Evolutionary conservation across 2,329 filamentous ascomycete species (phyloP), one percentile per base, ranked within the genome.

Genomic region (Talaromyces sp.): DNA sequence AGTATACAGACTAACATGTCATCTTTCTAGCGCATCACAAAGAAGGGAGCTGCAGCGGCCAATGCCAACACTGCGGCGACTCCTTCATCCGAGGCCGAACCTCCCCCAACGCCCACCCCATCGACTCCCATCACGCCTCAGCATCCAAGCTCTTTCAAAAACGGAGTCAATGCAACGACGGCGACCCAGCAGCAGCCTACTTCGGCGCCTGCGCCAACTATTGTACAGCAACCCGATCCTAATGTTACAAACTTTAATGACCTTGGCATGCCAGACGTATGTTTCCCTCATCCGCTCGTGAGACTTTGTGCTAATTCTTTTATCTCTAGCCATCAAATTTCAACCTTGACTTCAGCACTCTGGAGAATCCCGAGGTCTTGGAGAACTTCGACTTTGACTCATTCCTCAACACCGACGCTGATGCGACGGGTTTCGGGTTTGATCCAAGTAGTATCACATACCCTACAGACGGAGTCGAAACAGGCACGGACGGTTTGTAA

Each of bases 361-460:
- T 83, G 66, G 80, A 82, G 65, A 79, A 78, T 65, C 74, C 75
- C 41, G 80, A 83, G 70, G 76, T 82, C 37, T 72, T 83, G 52
- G 81, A 83, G 71, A 82, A 80, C 70, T 89, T 89, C 73, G 86
- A 89, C 74, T 89, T 89, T 73, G 87, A 89, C 72, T 86, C 84
- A 16, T 89, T 89, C 78, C 78, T 89, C 61, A 86, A 88, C 70
- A 85, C 83, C 45, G 84, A 84, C 68, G 74, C 71, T 52, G 79
- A 78, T 63, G 72, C 72, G n/a, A 72, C 73, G 41, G 74, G 74
- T 24, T 81, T 81, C 69, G 76, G 76, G 31, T 81, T 81, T 65
- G 78, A 79, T 48, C 75, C 77, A 24, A 79, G 70, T 67, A 79
- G 70, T 67, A 73, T 78, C 64, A 65, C 73, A 50, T 79, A 78